Percentiles rank a stretch among this genome's conserved stretches.
Conservation (phyloP, 805 yeast species). For the Candida pini region DNA sequence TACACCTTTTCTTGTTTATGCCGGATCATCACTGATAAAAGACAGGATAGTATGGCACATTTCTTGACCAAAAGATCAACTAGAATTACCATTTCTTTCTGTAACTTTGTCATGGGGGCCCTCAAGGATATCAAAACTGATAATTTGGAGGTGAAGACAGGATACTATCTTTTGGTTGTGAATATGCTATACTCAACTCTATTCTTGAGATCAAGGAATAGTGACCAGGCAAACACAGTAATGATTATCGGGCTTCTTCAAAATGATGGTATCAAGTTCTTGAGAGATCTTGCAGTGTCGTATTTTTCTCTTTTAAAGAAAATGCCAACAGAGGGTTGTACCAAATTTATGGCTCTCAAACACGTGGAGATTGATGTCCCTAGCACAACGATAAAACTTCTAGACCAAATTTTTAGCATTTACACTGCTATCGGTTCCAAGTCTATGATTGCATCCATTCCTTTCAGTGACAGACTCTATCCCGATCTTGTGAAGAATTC, state of each 20-base stretch:
- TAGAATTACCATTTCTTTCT: conserved; percentile 20
- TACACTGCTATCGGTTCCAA: conserved; percentile 40
- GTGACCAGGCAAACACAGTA: conserved; percentile 32
- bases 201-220: conserved; percentile 18
- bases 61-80: conserved; percentile 24
- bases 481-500: conserved; percentile 29
- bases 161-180: conserved; percentile 20
- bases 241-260: conserved; percentile 47
- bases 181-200: conserved; percentile 22
- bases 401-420: conserved; percentile 32
- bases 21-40: conserved; percentile 30
- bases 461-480: conserved; percentile 33
- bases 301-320: conserved; percentile 20
- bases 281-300: conserved; percentile 24
- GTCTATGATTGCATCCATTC: conserved; percentile 28
- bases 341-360: conserved; percentile 13
- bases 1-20: conserved; percentile 26
- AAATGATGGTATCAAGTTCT: conserved; percentile 37
- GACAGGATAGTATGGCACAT: conserved; percentile 35
- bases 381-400: conserved; percentile 19
- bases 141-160: conserved; percentile 19
- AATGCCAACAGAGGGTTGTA: conserved; percentile 12
- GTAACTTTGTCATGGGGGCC: conserved; percentile 13
- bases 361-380: conserved; percentile 22
- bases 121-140: conserved; percentile 14